Evolutionary conservation across 805 yeast species (phyloP).

Genomic region (Candida ascalaphidarum): DNA sequence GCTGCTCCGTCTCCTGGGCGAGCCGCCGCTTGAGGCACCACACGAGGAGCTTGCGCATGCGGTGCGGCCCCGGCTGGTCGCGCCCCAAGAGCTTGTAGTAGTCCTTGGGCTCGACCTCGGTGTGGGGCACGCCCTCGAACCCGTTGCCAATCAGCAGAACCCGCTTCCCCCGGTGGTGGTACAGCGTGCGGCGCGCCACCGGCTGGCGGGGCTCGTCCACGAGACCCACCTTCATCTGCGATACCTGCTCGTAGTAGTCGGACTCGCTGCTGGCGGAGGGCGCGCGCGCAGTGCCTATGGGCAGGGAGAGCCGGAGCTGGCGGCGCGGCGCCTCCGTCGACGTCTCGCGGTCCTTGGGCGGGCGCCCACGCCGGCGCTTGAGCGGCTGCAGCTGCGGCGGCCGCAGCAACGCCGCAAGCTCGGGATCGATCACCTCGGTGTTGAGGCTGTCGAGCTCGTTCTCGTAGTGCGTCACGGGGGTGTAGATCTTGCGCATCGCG

Average conservation of each 20-base stretch:
- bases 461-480: too few species aligned
- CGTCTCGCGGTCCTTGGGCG: too few species aligned
- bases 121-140: constrained; percentile 57
- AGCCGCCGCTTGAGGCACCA: constrained; percentile 58
- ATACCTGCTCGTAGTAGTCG: constrained; percentile 20
- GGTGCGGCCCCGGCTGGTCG: constrained; percentile 61
- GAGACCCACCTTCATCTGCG: constrained; percentile 17
- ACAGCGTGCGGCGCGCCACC: constrained; percentile 39
- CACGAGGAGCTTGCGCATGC: constrained; percentile 57
- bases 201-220: constrained; percentile 7
- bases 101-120: constrained; percentile 44
- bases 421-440: too few species aligned
- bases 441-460: too few species aligned
- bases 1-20: constrained; percentile 19
- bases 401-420: too few species aligned
- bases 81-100: constrained; percentile 56
- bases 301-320: constrained; percentile 2
- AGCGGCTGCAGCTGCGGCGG: too few species aligned
- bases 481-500: too few species aligned
- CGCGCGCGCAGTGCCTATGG: not conserved
- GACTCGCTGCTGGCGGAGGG: not conserved
- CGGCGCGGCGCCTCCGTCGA: too few species aligned
- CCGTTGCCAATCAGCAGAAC: constrained; percentile 73
- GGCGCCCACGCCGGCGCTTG: constrained; percentile 3
- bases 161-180: constrained; percentile 58